phyloP scores from a whole-genome alignment of 148 eudicot genomes.

The Bassia scoparia region DNA sequence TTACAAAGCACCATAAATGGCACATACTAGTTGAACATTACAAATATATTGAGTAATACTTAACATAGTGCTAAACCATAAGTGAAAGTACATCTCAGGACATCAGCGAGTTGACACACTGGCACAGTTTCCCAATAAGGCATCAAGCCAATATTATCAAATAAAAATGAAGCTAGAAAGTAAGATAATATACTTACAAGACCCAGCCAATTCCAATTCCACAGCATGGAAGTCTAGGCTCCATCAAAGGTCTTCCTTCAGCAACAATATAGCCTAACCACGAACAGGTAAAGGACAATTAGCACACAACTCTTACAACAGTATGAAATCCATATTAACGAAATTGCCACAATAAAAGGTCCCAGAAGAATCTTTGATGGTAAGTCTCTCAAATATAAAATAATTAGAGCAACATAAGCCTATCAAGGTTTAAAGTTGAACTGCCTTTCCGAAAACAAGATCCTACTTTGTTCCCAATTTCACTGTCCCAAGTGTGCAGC shows the following conservation, averaged over 20 bases:
- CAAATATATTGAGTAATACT: not conserved
- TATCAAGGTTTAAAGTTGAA: not conserved
- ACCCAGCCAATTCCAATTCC: constrained; percentile 90
- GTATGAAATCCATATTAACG: not conserved
- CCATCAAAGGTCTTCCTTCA: constrained; percentile 50
- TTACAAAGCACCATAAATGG: not conserved
- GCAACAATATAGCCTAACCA: constrained; percentile 61
- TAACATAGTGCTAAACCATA: not conserved
- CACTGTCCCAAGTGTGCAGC: not conserved
- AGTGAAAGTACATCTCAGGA: not conserved
- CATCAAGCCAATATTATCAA: not conserved
- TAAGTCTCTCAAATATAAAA: not conserved
- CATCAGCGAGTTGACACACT: not conserved
- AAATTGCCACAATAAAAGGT: not conserved
- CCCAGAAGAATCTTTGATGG: not conserved
- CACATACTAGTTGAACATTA: constrained; percentile 3
- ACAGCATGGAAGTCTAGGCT: constrained; percentile 70
- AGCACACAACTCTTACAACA: not conserved
- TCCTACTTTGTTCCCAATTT: not conserved
- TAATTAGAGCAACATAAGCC: not conserved
- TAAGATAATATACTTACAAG: constrained; percentile 50
- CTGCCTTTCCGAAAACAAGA: not conserved
- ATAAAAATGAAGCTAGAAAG: not conserved
- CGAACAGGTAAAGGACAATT: not conserved
- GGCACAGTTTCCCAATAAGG: not conserved